These are phyloP conservation scores for Dactylellina cionopaga DNA, from an alignment of 2,329 filamentous ascomycete species.

Conservation along the genomic window DNA sequence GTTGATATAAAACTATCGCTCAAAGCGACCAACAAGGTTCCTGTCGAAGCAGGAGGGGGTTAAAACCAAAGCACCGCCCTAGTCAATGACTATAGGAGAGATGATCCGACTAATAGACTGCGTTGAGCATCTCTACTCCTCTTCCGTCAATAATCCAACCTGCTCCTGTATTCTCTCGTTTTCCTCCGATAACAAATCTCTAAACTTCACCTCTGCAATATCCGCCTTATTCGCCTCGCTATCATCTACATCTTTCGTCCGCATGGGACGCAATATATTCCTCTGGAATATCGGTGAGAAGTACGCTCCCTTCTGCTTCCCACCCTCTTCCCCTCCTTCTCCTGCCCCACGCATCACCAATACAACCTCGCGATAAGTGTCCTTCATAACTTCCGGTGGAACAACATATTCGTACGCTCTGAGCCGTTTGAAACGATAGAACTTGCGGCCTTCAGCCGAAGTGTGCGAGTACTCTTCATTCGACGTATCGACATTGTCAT, in stretches of 20 bases:
- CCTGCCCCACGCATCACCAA: slow-evolving; percentile 69
- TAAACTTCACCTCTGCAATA: slow-evolving; percentile 49
- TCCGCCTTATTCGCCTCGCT: slow-evolving; percentile 49
- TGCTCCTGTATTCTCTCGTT: slow-evolving; percentile 49
- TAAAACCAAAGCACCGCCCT: neutral
- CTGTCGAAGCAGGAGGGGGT: neutral
- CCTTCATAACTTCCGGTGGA: slow-evolving; percentile 68
- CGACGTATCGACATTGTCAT: slow-evolving; percentile 67
- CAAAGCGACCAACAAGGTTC: too few species aligned
- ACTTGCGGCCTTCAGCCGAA: slow-evolving; percentile 63
- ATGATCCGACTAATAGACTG: neutral
- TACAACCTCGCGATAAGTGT: slow-evolving; percentile 63
- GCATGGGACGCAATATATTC: slow-evolving; percentile 48
- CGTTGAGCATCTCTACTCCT: slow-evolving; percentile 17
- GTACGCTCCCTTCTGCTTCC: slow-evolving; percentile 69
- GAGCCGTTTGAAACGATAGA: slow-evolving; percentile 71
- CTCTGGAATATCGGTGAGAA: slow-evolving; percentile 70
- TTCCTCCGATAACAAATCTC: slow-evolving; percentile 46
- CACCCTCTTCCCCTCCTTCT: slow-evolving; percentile 67
- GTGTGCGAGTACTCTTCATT: slow-evolving; percentile 68
- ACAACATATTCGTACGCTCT: slow-evolving; percentile 69
- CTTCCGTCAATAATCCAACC: slow-evolving; percentile 41
- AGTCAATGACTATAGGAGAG: slow-evolving; percentile 6
- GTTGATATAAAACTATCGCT: too few species aligned
- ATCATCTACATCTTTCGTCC: slow-evolving; percentile 48